Base-by-base conservation (phyloP, 2,329 filamentous ascomycete genomes). In the Magnaporthiopsis incrustans region DNA sequence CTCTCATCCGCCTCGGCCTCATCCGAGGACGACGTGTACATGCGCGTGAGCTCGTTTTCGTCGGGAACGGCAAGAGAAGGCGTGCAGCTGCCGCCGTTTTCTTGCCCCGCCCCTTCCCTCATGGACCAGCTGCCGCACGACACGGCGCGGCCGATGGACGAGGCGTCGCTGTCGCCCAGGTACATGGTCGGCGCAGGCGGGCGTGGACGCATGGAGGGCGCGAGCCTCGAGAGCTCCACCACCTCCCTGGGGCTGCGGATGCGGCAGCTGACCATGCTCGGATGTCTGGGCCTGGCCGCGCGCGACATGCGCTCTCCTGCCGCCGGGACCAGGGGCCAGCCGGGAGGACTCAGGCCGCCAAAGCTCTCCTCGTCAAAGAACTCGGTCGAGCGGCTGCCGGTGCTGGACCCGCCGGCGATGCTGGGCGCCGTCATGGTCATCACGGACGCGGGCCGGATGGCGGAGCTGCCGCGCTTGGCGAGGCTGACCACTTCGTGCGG, bases 201-300 rank as follows among this genome's bases (percentile, higher is more conserved):
- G 44, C 5, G n/a, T 11, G 44, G 44, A 1, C 22, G 44, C 11
- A 53, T 22, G 44, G 4, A 22, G 2, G 44, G 44, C 27, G 18
- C 27, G 22, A 27, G 44, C 27, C 60, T 44, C 27, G 44, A 44
- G 44, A 33, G 27, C 60, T 62, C 33, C 38, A 62, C 30, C 27
- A 62, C 60, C 44, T 62, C 60, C 15, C 22, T 14, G 27, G 60
- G 60, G 60, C 60, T 62, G 38, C 30, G 44, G 26, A 62, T 62
- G 44, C 14, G 60, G 15, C n/a, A 27, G 60, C 44, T 56, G 5
- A 62, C 60, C 44, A 56, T 62, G 60, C 35, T 14, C 25, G 60
- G 60, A 8, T 57, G 44, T 22, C 15, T 26, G 6, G 26, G 60
- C 22, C 60, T 22, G 1, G 60, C 26, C 22, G 27, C 44, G 27